Percentiles rank a stretch among this genome's conserved stretches.
Evolutionary conservation across 192 early-diverging fungal genomes (phyloP).

Genomic region (Dissophora ornata): DNA sequence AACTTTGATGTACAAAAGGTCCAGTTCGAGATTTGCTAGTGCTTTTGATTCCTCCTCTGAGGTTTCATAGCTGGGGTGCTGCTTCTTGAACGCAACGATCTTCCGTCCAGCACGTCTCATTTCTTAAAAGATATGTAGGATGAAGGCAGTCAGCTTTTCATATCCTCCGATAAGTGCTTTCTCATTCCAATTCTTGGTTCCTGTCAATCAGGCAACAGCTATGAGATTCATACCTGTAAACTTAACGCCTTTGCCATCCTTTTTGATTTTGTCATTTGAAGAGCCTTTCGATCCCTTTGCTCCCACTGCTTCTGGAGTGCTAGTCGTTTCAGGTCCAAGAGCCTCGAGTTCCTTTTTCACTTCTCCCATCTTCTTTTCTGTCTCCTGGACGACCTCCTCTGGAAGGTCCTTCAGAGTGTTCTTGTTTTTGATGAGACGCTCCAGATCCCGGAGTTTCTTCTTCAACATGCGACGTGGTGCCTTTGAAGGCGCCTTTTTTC

Average conservation of each 20-base stretch:
- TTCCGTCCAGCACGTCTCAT: slow-evolving; percentile 41
- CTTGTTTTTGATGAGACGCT: slow-evolving; percentile 44
- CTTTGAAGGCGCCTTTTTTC: slow-evolving; percentile 37
- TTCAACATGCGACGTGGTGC: slow-evolving; percentile 41
- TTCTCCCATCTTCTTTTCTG: slow-evolving; percentile 33
- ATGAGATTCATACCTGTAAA: slow-evolving; percentile 47
- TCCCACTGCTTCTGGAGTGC: neutral
- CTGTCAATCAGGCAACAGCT: no score
- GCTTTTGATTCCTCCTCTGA: slow-evolving; percentile 32
- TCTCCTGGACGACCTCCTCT: slow-evolving; percentile 26
- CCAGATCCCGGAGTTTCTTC: slow-evolving; percentile 40
- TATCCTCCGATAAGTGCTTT: no score
- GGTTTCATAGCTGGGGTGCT: slow-evolving; percentile 28
- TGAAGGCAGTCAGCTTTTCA: no score
- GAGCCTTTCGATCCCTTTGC: neutral
- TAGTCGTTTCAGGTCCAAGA: slow-evolving; percentile 8
- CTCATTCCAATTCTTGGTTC: no score
- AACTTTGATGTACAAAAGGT: slow-evolving; percentile 48
- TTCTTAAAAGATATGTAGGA: slow-evolving; percentile 10
- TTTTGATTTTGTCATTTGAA: neutral
- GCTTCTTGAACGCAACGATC: slow-evolving; percentile 40
- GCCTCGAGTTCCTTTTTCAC: slow-evolving; percentile 29
- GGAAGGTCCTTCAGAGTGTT: slow-evolving; percentile 39
- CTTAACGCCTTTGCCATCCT: slow-evolving; percentile 13
- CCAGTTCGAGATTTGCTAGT: slow-evolving; percentile 25